phyloP scores from a whole-genome alignment of 345 rosid genomes.

The Brassica carinata region DNA sequence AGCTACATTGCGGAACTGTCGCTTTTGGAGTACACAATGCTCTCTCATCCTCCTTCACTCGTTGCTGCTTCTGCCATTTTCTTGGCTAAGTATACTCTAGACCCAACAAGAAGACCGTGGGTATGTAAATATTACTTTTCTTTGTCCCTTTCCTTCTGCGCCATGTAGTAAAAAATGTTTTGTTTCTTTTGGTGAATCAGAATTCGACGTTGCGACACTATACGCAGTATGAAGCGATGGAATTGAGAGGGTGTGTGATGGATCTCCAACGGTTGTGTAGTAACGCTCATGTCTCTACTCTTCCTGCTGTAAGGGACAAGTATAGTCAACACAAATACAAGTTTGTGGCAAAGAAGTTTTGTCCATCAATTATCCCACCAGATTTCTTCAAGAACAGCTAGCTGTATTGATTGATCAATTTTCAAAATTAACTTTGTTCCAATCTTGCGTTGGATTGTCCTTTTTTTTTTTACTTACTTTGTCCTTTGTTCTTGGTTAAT shows the following conservation, averaged over 20 bases:
- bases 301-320: conserved; percentile 87
- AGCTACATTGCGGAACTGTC: conserved; percentile 79
- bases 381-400: conserved; percentile 53
- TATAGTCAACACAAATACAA: conserved; percentile 80
- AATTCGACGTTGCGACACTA: conserved; percentile 80
- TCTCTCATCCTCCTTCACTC: conserved; percentile 70
- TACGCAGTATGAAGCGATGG: conserved; percentile 69
- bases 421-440: background rate
- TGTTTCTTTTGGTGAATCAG: conserved; percentile 44
- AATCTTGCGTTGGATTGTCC: background rate
- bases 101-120: conserved; percentile 87
- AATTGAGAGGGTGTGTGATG: conserved; percentile 65
- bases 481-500: background rate
- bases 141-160: background rate
- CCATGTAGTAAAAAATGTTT: background rate
- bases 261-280: conserved; percentile 73
- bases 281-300: conserved; percentile 53
- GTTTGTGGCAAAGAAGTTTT: conserved; percentile 70
- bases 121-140: conserved; percentile 43
- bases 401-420: conserved; percentile 10
- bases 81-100: conserved; percentile 76
- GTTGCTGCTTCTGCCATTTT: conserved; percentile 88
- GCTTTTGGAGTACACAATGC: conserved; percentile 81
- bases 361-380: conserved; percentile 43
- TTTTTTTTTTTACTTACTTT: no score